Evolutionary conservation across 1,139 yeast species (phyloP).

Genomic region (Yamadazyma aaseri): DNA sequence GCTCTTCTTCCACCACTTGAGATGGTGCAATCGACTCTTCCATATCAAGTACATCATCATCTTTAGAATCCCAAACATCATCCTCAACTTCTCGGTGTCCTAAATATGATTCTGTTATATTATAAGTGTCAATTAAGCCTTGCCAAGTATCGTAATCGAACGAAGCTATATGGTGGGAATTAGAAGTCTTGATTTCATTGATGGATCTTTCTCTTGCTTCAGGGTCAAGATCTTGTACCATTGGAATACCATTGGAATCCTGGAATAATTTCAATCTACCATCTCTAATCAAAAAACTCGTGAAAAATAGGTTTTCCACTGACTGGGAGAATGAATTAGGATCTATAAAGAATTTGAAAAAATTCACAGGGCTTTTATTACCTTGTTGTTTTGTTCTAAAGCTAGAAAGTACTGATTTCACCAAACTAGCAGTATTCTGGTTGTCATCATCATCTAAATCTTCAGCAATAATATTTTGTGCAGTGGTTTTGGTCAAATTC

Average conservation of each 20-base stretch:
- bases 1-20: neutral
- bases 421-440: conserved; percentile 61
- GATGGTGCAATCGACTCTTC: neutral
- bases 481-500: conserved; percentile 42
- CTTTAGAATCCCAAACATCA: conserved; percentile 26
- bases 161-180: conserved; percentile 69
- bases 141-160: conserved; percentile 68
- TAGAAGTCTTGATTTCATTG: conserved; percentile 2
- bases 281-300: conserved; percentile 77
- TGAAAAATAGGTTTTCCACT: conserved; percentile 78
- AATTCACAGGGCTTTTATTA: conserved; percentile 41
- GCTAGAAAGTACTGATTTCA: conserved; percentile 45
- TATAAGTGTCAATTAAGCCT: conserved; percentile 45
- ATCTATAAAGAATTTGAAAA: conserved; percentile 68
- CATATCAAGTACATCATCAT: conserved; percentile 11
- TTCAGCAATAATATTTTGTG: conserved; percentile 50
- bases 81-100: conserved; percentile 41
- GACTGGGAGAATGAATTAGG: conserved; percentile 77
- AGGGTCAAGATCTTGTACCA: conserved; percentile 21
- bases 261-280: conserved; percentile 56
- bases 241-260: conserved; percentile 47
- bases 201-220: conserved; percentile 5
- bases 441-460: conserved; percentile 48
- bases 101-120: conserved; percentile 54
- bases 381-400: conserved; percentile 28